A percentile compares a stretch with the other conserved stretches of the same genome.
Evolutionary conservation across 2,329 filamentous ascomycete species (phyloP).

Genomic region (Meredithiella fracta): DNA sequence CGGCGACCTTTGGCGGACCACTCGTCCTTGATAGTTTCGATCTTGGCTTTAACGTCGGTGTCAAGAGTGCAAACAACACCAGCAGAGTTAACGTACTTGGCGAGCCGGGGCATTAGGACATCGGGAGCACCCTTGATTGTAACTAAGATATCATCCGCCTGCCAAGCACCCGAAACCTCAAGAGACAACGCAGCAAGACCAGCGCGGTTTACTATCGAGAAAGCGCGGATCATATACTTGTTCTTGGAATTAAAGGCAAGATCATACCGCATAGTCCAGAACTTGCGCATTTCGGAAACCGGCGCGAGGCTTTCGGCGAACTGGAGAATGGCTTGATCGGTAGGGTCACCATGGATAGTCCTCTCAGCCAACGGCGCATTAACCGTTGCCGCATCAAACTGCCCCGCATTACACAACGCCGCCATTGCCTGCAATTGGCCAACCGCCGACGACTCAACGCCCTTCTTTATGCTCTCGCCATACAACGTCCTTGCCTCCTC

Average conservation of each 20-base stretch:
- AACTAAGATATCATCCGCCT: constrained; percentile 59
- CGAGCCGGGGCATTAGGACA: constrained; percentile 78
- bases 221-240: constrained; percentile 41
- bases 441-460: constrained; percentile 53
- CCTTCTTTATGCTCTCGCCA: neutral
- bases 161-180: constrained; percentile 98
- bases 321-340: constrained; percentile 80
- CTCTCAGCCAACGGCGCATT: constrained; percentile 56
- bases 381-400: constrained; percentile 47
- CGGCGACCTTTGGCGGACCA: constrained; percentile 88
- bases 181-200: constrained; percentile 90
- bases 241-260: constrained; percentile 43
- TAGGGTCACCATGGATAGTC: constrained; percentile 79
- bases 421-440: constrained; percentile 58
- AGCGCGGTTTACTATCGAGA: constrained; percentile 53
- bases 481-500: constrained; percentile 44
- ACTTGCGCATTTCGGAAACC: constrained; percentile 39
- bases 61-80: constrained; percentile 62
- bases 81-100: constrained; percentile 58
- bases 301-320: constrained; percentile 91
- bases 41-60: constrained; percentile 48
- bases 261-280: constrained; percentile 51
- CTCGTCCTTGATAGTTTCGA: constrained; percentile 66
- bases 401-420: constrained; percentile 76
- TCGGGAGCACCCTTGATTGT: constrained; percentile 91